A percentile compares a stretch with the other conserved stretches of the same genome.
Evolutionary conservation across 2,329 filamentous ascomycete species (phyloP).

Genomic region (Macrophomina phaseolina): DNA sequence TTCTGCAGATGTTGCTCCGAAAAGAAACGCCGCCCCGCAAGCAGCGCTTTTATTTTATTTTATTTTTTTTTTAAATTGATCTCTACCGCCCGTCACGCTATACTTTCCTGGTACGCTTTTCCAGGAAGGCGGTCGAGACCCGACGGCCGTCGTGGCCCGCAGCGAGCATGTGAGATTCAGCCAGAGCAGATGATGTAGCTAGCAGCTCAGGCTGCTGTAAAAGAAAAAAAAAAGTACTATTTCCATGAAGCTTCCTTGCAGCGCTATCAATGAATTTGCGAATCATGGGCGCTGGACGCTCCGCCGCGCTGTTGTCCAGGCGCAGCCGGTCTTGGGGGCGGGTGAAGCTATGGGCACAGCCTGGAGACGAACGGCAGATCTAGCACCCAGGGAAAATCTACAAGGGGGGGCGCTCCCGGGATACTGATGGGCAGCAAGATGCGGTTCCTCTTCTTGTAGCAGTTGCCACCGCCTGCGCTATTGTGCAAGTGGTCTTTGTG

Average conservation of each 20-base stretch:
- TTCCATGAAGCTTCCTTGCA: constrained; percentile 1
- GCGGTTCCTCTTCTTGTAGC: background rate
- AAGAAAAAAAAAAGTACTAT: constrained; percentile 9
- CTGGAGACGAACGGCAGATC: constrained; percentile 27
- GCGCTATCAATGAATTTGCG: constrained; percentile 3
- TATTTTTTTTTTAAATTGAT: constrained; percentile 3
- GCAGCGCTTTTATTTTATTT: background rate
- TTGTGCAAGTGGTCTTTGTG: background rate
- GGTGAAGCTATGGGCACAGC: constrained; percentile 17
- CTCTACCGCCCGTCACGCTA: no score
- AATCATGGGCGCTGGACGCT: constrained; percentile 21
- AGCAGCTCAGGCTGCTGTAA: background rate
- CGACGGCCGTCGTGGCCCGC: background rate
- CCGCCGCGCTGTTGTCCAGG: constrained; percentile 16
- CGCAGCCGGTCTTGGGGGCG: constrained; percentile 7
- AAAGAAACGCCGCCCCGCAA: background rate
- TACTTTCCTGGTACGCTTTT: background rate
- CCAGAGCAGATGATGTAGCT: background rate
- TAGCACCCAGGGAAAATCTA: constrained; percentile 24
- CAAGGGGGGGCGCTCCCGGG: constrained; percentile 11
- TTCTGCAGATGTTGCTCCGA: constrained; percentile 9
- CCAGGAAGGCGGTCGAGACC: constrained; percentile 18
- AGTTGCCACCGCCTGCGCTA: constrained; percentile 4
- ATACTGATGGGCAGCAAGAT: constrained; percentile 1
- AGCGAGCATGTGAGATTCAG: constrained; percentile 23